Evolutionary conservation across 225 moss, liverwort and hornwort genomes (phyloP).

Genomic region (Anthoceros angustus): DNA sequence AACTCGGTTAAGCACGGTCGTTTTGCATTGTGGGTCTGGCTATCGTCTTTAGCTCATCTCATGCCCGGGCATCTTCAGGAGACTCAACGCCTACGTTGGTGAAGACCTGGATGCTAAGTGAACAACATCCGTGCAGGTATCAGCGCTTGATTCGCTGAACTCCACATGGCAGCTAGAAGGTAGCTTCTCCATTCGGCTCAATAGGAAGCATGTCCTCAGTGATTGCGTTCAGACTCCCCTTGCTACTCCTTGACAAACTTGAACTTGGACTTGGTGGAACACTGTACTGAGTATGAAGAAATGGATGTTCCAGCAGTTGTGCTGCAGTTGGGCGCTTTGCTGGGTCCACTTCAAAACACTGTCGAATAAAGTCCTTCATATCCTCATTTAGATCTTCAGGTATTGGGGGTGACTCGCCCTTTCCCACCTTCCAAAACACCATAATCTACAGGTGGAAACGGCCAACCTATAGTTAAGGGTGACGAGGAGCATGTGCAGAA

Average conservation of each 20-base stretch:
- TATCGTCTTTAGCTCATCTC: too few relatives aligned
- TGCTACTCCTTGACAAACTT: not conserved
- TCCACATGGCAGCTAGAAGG: too few relatives aligned
- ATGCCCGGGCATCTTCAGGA: too few relatives aligned
- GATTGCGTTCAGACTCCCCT: not conserved
- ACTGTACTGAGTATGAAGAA: slow-evolving; percentile 23
- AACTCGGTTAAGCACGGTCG: too few relatives aligned
- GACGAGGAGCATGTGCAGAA: not conserved
- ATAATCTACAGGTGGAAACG: slow-evolving; percentile 14
- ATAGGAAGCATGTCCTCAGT: not conserved
- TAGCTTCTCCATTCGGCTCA: not conserved
- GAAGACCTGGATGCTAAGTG: too few relatives aligned
- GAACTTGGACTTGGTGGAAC: not conserved
- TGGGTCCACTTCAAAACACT: slow-evolving; percentile 60
- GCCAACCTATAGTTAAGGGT: too few relatives aligned
- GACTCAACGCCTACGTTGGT: too few relatives aligned
- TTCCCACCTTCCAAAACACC: slow-evolving; percentile 70
- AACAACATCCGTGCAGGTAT: too few relatives aligned
- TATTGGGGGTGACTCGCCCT: slow-evolving; percentile 65
- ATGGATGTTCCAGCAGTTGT: slow-evolving; percentile 53
- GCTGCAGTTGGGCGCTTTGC: slow-evolving; percentile 52
- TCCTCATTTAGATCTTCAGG: slow-evolving; percentile 45
- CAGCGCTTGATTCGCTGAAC: too few relatives aligned
- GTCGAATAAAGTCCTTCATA: slow-evolving; percentile 51
- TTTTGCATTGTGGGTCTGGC: too few relatives aligned